Percentiles rank a stretch among this genome's conserved stretches.
Evolutionary conservation across 1,139 yeast genomes (phyloP).

Genomic region (Saccharomycopsis crataegensis): DNA sequence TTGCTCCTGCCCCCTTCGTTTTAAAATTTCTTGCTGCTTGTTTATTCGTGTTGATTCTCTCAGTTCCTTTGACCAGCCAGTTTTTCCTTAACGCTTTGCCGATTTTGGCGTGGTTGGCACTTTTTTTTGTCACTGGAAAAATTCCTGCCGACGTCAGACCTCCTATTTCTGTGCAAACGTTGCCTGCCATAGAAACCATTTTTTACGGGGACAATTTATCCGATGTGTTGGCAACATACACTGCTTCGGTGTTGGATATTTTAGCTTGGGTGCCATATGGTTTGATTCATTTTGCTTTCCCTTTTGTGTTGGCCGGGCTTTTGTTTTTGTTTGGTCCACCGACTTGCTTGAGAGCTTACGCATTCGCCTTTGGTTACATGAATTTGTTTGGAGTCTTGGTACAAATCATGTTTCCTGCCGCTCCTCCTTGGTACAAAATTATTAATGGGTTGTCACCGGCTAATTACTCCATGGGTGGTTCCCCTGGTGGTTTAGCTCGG

Average conservation of each 20-base stretch:
- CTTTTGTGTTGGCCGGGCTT: constrained; percentile 77
- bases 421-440: constrained; percentile 97
- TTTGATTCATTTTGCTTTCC: constrained; percentile 78
- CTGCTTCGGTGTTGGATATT: constrained; percentile 62
- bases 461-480: constrained; percentile 83
- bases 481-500: constrained; percentile 94
- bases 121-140: constrained; percentile 73
- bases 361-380: constrained; percentile 97
- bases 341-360: constrained; percentile 75
- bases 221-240: constrained; percentile 73
- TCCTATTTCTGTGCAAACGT: constrained; percentile 78
- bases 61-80: constrained; percentile 74
- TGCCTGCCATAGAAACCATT: constrained; percentile 92
- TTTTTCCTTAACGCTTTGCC: constrained; percentile 85
- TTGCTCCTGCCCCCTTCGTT: constrained; percentile 30
- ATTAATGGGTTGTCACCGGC: constrained; percentile 86
- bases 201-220: constrained; percentile 90
- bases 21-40: constrained; percentile 26
- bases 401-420: constrained; percentile 85
- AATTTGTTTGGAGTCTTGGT: constrained; percentile 76
- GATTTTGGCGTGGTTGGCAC: constrained; percentile 77
- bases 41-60: constrained; percentile 31
- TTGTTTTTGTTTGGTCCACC: constrained; percentile 92
- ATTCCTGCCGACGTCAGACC: constrained; percentile 80
- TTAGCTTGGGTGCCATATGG: constrained; percentile 98